Percentiles rank a stretch among this genome's conserved stretches.
These are phyloP conservation scores for Anaeromyces robustus DNA, from an alignment of 192 early-diverging fungal genomes.

Conservation along the genomic window DNA sequence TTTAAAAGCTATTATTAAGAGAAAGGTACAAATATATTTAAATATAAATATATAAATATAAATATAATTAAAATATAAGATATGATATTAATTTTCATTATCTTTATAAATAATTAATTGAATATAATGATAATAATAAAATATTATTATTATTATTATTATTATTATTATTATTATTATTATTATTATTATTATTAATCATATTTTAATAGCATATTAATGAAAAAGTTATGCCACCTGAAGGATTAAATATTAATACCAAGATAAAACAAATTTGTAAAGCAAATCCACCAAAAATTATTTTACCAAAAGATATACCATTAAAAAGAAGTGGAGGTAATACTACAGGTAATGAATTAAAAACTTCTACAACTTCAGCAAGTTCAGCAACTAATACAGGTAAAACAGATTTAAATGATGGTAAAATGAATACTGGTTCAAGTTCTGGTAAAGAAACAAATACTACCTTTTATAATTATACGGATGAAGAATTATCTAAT, in stretches of 20 bases:
- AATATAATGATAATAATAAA: no score
- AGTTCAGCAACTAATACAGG: not conserved
- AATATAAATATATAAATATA: not conserved
- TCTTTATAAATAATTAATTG: no score
- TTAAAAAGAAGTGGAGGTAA: not conserved
- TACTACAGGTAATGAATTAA: no score
- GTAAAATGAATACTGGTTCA: not conserved
- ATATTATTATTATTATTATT: no score
- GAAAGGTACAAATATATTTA: not conserved
- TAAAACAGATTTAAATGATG: not conserved
- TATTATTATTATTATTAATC: no score
- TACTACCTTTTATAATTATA: not conserved
- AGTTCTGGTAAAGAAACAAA: not conserved
- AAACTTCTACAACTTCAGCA: not conserved
- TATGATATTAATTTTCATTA: no score
- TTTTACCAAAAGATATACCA: slow-evolving; percentile 17
- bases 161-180: no score
- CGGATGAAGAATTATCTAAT: not conserved
- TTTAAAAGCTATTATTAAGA: not conserved
- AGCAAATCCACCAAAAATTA: slow-evolving; percentile 19
- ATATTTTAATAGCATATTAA: not conserved
- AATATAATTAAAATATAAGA: no score
- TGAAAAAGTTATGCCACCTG: not conserved
- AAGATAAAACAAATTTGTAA: not conserved
- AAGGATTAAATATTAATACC: not conserved